These are phyloP conservation scores for Geranium brycei DNA, from an alignment of 345 rosid species.

Conservation along the genomic window DNA sequence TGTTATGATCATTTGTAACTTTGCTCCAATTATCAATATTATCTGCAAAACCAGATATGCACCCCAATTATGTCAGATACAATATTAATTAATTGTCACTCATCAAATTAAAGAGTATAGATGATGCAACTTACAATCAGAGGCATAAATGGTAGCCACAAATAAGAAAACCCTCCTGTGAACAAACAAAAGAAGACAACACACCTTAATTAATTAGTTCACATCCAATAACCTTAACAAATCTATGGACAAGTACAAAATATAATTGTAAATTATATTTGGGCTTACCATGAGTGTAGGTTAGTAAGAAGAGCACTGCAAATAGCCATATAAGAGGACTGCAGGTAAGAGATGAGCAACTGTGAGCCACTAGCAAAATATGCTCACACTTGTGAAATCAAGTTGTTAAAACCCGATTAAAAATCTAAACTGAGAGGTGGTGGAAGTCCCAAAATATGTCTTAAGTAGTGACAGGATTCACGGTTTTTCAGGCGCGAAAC, in stretches of 20 bases:
- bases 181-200: not conserved
- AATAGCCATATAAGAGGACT: constrained; percentile 73
- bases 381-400: too few species aligned
- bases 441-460: too few species aligned
- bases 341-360: constrained; percentile 15
- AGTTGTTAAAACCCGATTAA: too few species aligned
- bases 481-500: too few species aligned
- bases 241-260: not conserved
- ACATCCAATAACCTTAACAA: not conserved
- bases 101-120: too few species aligned
- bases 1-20: constrained; percentile 83
- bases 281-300: constrained; percentile 66
- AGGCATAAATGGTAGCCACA: constrained; percentile 81
- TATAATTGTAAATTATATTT: not conserved
- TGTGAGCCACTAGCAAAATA: too few species aligned
- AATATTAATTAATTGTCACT: too few species aligned
- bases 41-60: too few species aligned
- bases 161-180: constrained; percentile 56
- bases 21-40: constrained; percentile 61
- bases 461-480: too few species aligned
- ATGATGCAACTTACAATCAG: constrained; percentile 27
- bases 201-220: not conserved
- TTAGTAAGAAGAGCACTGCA: constrained; percentile 54
- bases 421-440: too few species aligned
- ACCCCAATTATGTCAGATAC: too few species aligned